These are phyloP conservation scores for Phellopilus nigrolimitatus DNA, from an alignment of 1,284 basidiomycete genomes.

Conservation along the genomic window DNA sequence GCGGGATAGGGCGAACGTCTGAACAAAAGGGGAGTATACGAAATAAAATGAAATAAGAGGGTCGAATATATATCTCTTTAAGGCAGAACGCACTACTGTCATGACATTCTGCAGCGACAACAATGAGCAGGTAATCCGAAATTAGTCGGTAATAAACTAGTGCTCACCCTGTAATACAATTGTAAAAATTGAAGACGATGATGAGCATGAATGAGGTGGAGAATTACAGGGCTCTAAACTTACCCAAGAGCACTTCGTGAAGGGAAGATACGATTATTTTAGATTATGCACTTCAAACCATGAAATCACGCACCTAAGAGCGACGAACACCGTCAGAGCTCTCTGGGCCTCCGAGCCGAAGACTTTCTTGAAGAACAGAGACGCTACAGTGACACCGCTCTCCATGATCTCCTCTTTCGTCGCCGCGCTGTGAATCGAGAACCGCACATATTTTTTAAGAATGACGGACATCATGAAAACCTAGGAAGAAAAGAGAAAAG, in stretches of 20 bases:
- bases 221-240: not conserved
- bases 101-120: slow-evolving; percentile 34
- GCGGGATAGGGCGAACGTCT: slow-evolving; percentile 42
- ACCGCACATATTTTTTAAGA: too few species aligned
- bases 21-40: not conserved
- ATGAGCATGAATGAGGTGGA: too few species aligned
- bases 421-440: slow-evolving; percentile 34
- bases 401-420: slow-evolving; percentile 41
- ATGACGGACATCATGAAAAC: not conserved
- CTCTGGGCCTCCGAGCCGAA: slow-evolving; percentile 44
- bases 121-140: not conserved
- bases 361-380: slow-evolving; percentile 50
- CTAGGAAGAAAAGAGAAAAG: not conserved
- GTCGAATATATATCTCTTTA: not conserved
- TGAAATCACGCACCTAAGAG: slow-evolving; percentile 37
- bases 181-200: not conserved
- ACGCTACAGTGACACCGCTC: slow-evolving; percentile 46
- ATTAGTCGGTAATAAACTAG: not conserved
- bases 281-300: not conserved
- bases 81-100: slow-evolving; percentile 26
- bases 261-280: not conserved
- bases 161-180: slow-evolving; percentile 5
- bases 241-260: slow-evolving; percentile 12
- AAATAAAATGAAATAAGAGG: not conserved
- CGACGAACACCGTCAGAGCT: slow-evolving; percentile 48